Evolutionary conservation across 768 basidiomycete species (phyloP), one percentile per base, ranked within the genome.

Genomic region (Sarcodon aspratus): DNA sequence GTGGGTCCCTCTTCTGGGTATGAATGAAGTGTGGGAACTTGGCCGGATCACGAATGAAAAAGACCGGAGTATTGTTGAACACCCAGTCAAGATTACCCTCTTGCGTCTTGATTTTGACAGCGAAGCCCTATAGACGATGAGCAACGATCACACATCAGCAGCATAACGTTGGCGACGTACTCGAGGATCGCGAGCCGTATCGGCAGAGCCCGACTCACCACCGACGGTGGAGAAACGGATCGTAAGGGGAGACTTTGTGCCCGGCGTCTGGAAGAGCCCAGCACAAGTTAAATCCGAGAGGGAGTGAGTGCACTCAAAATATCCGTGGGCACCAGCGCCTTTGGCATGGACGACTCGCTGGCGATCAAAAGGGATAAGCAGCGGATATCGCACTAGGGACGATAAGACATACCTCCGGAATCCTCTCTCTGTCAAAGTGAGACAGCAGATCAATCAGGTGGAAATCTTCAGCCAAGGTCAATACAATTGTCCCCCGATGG

Each of bases 1-100:
- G 87, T 12, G 94, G 94, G 64, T 90, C 77, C 54, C 85, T 79
- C 72, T 93, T 93, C 62, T 89, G 86, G 31, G 90, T 90, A 71
- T 97, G 94, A 57, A 95, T 88, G 66, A 96, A 83, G 69, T 96
- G 89, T 42, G 88, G 82, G 75, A 95, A 96, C 66, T 91, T 83
- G 66, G 84, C 76, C 11, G 86, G 79, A 63, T 94, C 82, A 56
- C 82, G 78, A 64, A 96, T 79, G 72, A 90, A 85, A 79, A 93
- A 92, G 55, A 94, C 75, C 44, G 93, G 90, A 11, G 87, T 90
- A 70, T 92, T 91, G 70, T 91, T 89, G 79, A 84, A 78, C 58
- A 93, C 93, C 75, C 86, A 86, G 63, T 96, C 93, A 66, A 80
- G 79, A 72, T 89, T 94, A 15, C 95, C 95, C 63, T 96, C 78